A percentile compares a stretch with the other conserved stretches of the same genome.
These are phyloP conservation scores for Lentinula guzmanii DNA, from an alignment of 768 basidiomycete species.

Conservation along the genomic window DNA sequence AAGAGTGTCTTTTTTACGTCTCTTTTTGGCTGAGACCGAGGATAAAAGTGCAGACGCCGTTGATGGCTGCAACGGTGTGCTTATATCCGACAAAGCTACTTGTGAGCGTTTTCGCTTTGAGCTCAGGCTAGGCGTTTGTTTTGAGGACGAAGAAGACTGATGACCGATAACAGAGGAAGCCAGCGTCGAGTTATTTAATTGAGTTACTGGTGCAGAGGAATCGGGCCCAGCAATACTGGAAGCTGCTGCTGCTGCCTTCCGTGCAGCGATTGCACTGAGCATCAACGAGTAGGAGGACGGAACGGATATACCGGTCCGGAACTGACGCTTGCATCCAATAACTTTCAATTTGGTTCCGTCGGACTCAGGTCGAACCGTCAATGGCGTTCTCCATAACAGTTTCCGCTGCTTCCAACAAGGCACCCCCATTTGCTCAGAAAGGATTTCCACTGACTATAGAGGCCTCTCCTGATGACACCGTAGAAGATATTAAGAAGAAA, in stretches of 20 bases:
- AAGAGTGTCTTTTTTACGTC: conserved; percentile 18
- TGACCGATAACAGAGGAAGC: neutral
- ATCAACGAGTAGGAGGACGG: conserved; percentile 22
- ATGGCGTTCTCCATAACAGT: conserved; percentile 1
- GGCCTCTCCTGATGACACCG: conserved; percentile 33
- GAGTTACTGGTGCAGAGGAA: conserved; percentile 8
- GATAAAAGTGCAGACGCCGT: conserved; percentile 11
- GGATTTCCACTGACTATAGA: conserved; percentile 34
- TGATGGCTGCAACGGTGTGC: conserved; percentile 5
- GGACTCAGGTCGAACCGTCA: neutral
- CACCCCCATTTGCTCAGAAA: conserved; percentile 29
- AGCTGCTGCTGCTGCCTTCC: conserved; percentile 37
- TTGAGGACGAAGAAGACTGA: neutral
- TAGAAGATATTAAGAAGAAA: conserved; percentile 50
- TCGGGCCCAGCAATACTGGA: neutral
- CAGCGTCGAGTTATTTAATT: conserved; percentile 12
- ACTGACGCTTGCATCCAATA: neutral
- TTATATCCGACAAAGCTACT: neutral
- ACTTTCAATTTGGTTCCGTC: too few relatives aligned
- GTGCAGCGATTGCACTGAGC: conserved; percentile 71
- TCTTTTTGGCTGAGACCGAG: conserved; percentile 15
- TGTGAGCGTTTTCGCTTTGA: conserved; percentile 41
- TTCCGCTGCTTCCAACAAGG: conserved; percentile 19
- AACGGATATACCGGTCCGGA: neutral
- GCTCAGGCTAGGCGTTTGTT: conserved; percentile 11